Conservation (phyloP, 257 asterid species). For the Nicotiana noctiflora region DNA sequence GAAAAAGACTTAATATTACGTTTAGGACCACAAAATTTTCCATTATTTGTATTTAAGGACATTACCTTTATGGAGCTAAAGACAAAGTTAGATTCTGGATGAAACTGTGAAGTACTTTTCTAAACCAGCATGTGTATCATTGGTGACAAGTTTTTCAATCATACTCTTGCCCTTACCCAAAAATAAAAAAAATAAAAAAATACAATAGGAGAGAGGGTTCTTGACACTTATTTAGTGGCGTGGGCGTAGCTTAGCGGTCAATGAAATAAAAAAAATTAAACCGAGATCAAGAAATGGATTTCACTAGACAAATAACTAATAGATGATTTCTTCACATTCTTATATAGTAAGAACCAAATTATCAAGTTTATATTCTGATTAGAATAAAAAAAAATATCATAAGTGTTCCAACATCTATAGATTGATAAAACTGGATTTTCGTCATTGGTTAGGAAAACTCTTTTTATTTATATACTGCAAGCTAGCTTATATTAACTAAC, state of each 20-base stretch:
- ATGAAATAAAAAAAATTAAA: background rate
- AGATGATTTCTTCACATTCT: background rate
- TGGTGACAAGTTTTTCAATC: background rate
- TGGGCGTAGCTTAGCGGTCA: background rate
- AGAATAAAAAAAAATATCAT: too few species aligned
- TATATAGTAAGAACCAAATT: too few species aligned
- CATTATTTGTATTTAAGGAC: background rate
- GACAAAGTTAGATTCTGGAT: constrained; percentile 14
- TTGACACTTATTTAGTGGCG: background rate
- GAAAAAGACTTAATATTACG: constrained; percentile 3
- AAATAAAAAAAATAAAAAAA: background rate
- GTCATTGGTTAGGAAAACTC: background rate
- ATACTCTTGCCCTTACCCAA: background rate
- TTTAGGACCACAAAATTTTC: constrained; percentile 8
- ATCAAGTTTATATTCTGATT: too few species aligned
- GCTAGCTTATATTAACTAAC: background rate
- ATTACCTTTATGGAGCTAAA: background rate
- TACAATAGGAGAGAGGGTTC: background rate
- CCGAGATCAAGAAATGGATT: background rate
- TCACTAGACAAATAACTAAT: background rate
- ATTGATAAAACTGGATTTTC: background rate
- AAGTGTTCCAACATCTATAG: background rate
- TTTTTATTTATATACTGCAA: background rate
- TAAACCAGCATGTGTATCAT: background rate
- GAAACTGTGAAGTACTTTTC: background rate